Conservation (phyloP, 164 flowering plant genomes). For the Vitis vinifera region DNA sequence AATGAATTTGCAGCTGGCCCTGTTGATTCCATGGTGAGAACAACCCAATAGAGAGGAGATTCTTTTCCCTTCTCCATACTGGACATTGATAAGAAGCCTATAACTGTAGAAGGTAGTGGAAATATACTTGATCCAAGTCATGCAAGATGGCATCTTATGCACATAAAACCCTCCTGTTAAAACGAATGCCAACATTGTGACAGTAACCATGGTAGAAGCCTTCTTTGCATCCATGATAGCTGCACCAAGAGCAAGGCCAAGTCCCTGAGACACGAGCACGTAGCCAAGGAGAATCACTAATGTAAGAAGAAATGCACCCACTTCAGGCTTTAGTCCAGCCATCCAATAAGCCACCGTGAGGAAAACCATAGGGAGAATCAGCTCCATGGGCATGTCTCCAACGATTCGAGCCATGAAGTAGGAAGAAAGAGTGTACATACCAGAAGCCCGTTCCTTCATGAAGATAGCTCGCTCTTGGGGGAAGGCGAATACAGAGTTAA, state of each 20-base stretch:
- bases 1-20: conserved; percentile 43
- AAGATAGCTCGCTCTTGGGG: conserved; percentile 88
- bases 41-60: conserved; percentile 51
- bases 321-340: conserved; percentile 61
- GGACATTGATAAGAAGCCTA: conserved; percentile 56
- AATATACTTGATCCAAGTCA: conserved; percentile 75
- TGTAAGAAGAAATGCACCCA: conserved; percentile 50
- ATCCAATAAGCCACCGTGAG: conserved; percentile 62
- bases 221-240: conserved; percentile 85
- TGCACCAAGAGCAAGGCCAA: conserved; percentile 83
- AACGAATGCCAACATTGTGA: conserved; percentile 78
- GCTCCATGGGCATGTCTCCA: conserved; percentile 85
- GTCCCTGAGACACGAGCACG: conserved; percentile 83
- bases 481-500: conserved; percentile 70
- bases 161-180: conserved; percentile 85
- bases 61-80: conserved; percentile 55
- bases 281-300: conserved; percentile 52
- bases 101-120: conserved; percentile 71
- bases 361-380: conserved; percentile 70
- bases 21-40: conserved; percentile 10
- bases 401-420: conserved; percentile 77
- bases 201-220: conserved; percentile 73
- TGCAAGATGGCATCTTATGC: conserved; percentile 58
- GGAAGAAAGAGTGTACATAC: conserved; percentile 82
- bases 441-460: conserved; percentile 69